Evolutionary conservation across 2,329 filamentous ascomycete genomes (phyloP), one percentile per base, ranked within the genome.

Genomic region (Phaeophleospora eucalypticola): DNA sequence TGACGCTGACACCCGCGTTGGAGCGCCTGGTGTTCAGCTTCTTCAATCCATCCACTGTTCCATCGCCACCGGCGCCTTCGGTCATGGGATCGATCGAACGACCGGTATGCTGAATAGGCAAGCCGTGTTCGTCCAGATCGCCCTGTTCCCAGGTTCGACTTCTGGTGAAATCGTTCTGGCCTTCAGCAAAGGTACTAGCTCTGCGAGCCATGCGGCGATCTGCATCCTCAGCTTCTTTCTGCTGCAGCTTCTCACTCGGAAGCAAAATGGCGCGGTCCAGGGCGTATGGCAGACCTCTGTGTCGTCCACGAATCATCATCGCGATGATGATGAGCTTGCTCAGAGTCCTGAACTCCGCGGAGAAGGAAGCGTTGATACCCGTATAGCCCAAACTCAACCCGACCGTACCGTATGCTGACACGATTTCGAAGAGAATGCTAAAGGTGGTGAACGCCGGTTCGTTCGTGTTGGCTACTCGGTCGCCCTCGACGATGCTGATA

Each of bases 351-450:
- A 98, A 96, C 58, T 96, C 81, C 0, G 80, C 84, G 24, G 82
- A 89, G 55, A 98, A 89, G 0, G 87, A 89, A 0, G 89, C 79
- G 66, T 95, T 86, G 65, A 82, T 76, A 16, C 70, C 73, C 0
- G 86, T 76, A 52, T 91, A 95, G 4, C 93, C 93, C 14, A 98
- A 77, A 41, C 85, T 91, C 47, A 98, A 72, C 0, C 93, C 93
- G 19, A 98, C 93, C 1, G 93, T 98, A 53, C 93, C 94, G 62
- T 95, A 95, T 1, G 89, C 89, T 46, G 86, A 91, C 51, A 95
- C 82, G 38, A 94, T 82, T 65, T 95, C 89, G 60, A 95, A 95
- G 2, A 95, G 75, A 6, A 80, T 67, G 37, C 66, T 66, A 60
- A 77, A 77, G 48, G 74, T 69, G 4, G 70, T 73, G 62, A 77